Percentiles rank a stretch among this genome's conserved stretches.
Evolutionary conservation across 129 eudicot species (phyloP).

Genomic region (Logfia minima): DNA sequence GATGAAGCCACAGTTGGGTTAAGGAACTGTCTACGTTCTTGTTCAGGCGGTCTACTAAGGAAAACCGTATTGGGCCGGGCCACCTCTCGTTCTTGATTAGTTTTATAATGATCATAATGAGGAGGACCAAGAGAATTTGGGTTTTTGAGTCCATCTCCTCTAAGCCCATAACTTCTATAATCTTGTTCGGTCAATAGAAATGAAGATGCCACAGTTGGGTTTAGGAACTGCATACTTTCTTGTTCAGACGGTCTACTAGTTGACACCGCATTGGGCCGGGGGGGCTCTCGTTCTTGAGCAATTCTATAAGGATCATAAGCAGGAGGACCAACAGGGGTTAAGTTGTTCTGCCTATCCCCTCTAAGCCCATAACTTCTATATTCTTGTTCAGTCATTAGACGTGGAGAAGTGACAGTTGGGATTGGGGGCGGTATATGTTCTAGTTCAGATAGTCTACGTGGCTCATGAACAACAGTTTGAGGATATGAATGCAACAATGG

Average conservation of each 20-base stretch:
- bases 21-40: constrained; percentile 26
- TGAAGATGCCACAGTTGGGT: constrained; percentile 18
- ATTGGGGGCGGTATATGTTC: constrained; percentile 12
- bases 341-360: constrained; percentile 22
- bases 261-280: neutral
- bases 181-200: constrained; percentile 42
- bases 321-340: constrained; percentile 18
- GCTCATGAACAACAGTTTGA: constrained; percentile 21
- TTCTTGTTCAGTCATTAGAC: constrained; percentile 43
- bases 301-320: constrained; percentile 30
- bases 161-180: constrained; percentile 47
- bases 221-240: constrained; percentile 24
- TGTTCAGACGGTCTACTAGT: constrained; percentile 20
- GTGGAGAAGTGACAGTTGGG: constrained; percentile 26
- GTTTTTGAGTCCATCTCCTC: constrained; percentile 22
- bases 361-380: constrained; percentile 50
- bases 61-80: constrained; percentile 11
- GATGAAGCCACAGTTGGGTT: constrained; percentile 23
- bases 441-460: constrained; percentile 11
- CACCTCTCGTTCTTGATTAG: constrained; percentile 26
- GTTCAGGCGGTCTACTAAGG: constrained; percentile 18
- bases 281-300: constrained; percentile 17
- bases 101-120: constrained; percentile 25
- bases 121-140: constrained; percentile 4
- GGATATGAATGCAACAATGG: constrained; percentile 30